Evolutionary conservation across 2,329 filamentous ascomycete species (phyloP).

Genomic region (Tolypocladium pustulatum): DNA sequence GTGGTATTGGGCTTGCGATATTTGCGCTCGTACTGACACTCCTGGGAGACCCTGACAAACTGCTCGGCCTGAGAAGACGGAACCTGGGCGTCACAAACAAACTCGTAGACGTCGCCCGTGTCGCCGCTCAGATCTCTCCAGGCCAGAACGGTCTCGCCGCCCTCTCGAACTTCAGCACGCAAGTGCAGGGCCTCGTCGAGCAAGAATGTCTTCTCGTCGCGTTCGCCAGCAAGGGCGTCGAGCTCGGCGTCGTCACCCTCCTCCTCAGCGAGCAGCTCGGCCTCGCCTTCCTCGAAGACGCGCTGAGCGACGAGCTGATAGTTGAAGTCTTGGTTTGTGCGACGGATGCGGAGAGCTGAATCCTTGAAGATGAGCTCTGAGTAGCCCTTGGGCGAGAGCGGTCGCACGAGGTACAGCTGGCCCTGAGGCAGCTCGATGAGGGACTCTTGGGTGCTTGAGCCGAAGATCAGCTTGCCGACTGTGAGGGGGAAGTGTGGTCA

Average conservation of each 20-base stretch:
- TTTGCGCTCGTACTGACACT: constrained; percentile 98
- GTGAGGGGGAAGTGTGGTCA: neutral
- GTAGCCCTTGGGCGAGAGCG: constrained; percentile 90
- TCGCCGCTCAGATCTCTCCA: constrained; percentile 95
- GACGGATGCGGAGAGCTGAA: constrained; percentile 81
- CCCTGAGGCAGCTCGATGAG: constrained; percentile 92
- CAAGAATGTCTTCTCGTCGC: constrained; percentile 94
- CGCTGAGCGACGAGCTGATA: constrained; percentile 95
- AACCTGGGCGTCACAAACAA: constrained; percentile 76
- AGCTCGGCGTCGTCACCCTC: constrained; percentile 71
- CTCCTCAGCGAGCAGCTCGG: constrained; percentile 81
- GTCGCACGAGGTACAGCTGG: constrained; percentile 93
- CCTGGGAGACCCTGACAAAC: constrained; percentile 72
- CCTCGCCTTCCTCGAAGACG: constrained; percentile 95
- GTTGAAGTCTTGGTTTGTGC: constrained; percentile 89
- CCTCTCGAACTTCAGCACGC: constrained; percentile 69
- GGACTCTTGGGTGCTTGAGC: constrained; percentile 75
- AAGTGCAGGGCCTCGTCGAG: constrained; percentile 90
- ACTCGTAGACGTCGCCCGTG: constrained; percentile 91
- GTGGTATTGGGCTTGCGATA: constrained; percentile 70
- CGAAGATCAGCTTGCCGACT: constrained; percentile 93
- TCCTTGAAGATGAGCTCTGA: constrained; percentile 99
- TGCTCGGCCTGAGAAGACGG: constrained; percentile 60
- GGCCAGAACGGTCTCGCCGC: constrained; percentile 76
- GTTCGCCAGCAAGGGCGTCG: constrained; percentile 65